Evolutionary conservation across 179 eudicot genomes (phyloP), one percentile per base, ranked within the genome.

Genomic region (Beta corolliflora): DNA sequence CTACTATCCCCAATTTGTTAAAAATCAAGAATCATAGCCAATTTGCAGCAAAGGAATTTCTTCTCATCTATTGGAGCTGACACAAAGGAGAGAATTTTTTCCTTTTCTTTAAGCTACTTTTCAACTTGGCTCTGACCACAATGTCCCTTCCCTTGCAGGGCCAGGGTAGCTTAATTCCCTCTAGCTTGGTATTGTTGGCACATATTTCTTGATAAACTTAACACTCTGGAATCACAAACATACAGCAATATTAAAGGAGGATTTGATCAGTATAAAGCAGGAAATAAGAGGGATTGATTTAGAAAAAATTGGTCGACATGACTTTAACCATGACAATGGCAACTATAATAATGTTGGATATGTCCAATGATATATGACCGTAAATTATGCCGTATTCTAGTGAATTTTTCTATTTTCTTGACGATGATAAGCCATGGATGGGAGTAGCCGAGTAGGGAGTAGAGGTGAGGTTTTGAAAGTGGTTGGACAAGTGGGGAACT

Each of bases 1-100:
- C 15, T 55, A 55, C 59, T 11, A 14, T 44, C 41, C 58, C 65
- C 18, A 21, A 19, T 70, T 13, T 31, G 3, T 52, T 73, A n/a
- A 16, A 31, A 41, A 64, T 73, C 75, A 73, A 79, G 85, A 83
- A 83, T 83, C 79, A 52, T 18, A 82, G 21, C 67, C 66, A 71
- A 21, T 75, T 73, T 11, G 54, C 67, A 41, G 72, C 73, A 75
- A 1, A 41, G 21, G 73, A 82, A 81, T 82, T 77, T 82, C 76
- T 31, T 69, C 73, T 69, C 63, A 18, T 69, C 29, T 68, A 71
- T 29, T 69, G 44, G 77, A 77, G 81, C 73, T 82, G 52, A 82
- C 81, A 72, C 67, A 82, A 82, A 71, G 54, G 21, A 46, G 12
- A 21, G n/a, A n/a, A 21, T 13, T 78, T 54, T 63, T 65, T 52